Evolutionary conservation across 78 protist species (phyloP).

Genomic region (Acrasis kona): DNA sequence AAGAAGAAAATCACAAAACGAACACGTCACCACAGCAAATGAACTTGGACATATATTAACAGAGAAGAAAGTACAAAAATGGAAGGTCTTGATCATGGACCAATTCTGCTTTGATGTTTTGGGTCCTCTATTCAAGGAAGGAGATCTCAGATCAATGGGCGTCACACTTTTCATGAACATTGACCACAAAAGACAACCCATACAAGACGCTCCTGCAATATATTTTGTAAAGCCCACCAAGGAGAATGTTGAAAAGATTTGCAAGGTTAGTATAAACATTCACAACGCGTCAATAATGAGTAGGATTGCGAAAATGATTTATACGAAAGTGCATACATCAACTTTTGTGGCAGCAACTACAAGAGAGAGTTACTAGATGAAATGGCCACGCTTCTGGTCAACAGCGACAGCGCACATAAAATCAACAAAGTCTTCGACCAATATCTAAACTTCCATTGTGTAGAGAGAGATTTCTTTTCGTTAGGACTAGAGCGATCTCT

Average conservation of each 20-base stretch:
- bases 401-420: not conserved
- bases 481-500: conserved; percentile 23
- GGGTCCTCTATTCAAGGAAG: conserved; percentile 63
- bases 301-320: conserved; percentile 52
- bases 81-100: conserved; percentile 56
- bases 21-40: no score
- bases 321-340: conserved; percentile 65
- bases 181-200: conserved; percentile 50
- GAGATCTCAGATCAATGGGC: conserved; percentile 71
- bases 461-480: conserved; percentile 63
- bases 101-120: conserved; percentile 48
- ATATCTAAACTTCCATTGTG: conserved; percentile 56
- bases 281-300: no score
- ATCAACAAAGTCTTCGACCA: conserved; percentile 57
- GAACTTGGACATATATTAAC: no score
- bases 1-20: no score
- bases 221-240: conserved; percentile 78
- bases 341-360: conserved; percentile 46
- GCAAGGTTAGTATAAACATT: no score
- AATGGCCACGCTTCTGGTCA: not conserved
- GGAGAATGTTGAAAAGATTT: conserved; percentile 59
- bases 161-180: conserved; percentile 47
- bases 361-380: not conserved
- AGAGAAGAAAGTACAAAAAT: no score
- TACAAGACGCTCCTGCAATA: conserved; percentile 84